These are phyloP conservation scores for Pythium vanterpoolii DNA, from an alignment of 352 stramenopile genomes.

Conservation along the genomic window DNA sequence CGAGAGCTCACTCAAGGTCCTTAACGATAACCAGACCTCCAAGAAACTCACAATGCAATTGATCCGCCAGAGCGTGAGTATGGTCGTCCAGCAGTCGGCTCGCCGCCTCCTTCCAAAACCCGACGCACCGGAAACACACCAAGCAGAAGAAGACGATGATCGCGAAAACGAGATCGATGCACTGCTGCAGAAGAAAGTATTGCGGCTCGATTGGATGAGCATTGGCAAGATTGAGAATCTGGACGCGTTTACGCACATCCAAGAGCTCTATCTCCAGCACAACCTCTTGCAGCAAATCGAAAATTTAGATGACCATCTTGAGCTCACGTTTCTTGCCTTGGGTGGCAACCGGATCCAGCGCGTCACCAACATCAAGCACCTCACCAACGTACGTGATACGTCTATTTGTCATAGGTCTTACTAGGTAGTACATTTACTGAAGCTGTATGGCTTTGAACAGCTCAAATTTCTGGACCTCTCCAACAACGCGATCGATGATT, in stretches of 20 bases:
- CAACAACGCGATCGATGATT: constrained; percentile 69
- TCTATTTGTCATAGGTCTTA: neutral
- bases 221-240: constrained; percentile 74
- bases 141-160: constrained; percentile 20
- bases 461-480: constrained; percentile 77
- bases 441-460: constrained; percentile 21
- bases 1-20: constrained; percentile 29
- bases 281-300: constrained; percentile 66
- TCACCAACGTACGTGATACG: constrained; percentile 36
- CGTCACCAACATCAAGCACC: constrained; percentile 54
- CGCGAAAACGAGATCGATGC: constrained; percentile 31
- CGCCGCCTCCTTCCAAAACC: constrained; percentile 1
- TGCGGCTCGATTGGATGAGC: constrained; percentile 72
- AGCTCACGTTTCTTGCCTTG: constrained; percentile 62
- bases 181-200: constrained; percentile 50
- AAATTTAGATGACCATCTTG: constrained; percentile 50
- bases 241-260: constrained; percentile 66
- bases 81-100: constrained; percentile 13
- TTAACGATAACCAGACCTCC: constrained; percentile 32
- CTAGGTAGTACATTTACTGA: neutral
- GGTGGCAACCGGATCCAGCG: constrained; percentile 59
- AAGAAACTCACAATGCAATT: constrained; percentile 62
- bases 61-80: constrained; percentile 47
- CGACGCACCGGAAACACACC: neutral
- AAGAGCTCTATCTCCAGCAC: constrained; percentile 77